Base-by-base conservation (phyloP, 352 stramenopile genomes). In the Globisporangium parvum region DNA sequence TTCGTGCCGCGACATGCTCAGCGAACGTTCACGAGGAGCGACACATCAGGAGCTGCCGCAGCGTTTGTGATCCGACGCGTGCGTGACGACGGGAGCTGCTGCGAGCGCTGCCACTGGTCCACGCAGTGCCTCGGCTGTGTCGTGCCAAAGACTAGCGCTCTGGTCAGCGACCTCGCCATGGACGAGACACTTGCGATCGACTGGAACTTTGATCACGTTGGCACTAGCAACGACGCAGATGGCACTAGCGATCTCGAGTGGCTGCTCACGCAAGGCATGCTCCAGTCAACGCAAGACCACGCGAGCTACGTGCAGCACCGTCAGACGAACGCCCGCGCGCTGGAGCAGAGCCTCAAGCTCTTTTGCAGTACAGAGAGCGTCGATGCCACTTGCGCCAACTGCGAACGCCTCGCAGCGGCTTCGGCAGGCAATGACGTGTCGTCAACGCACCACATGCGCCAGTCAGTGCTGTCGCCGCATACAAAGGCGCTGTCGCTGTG, bases 101-200 rank as follows among this genome's bases (percentile, higher is more conserved):
- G 82, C 44, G 59, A 47, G 3, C 51, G 48, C 14, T 91, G 82
- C 41, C 68, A 87, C 39, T 89, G 82, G 82, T 70, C 58, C 3
- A 50, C 65, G 10, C 55, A 66, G 17, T 91, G 82, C 24, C 44
- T 48, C 11, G 80, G 82, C 10, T 91, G 82, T 51, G 46, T 67
- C 17, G 69, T 92, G 14, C 60, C 65, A 10, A 53, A 59, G 4
- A 46, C 59, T 3, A 60, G 62, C 6, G 63, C 62, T 11, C 60
- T 73, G 11, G 37, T 84, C 2, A 59, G 71, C 11, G 64, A 78
- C 21, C 46, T 80, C 26, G 51, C 62, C 10, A 79, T 75, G 62
- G 73, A 75, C 26, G 69, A 87, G 26, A 88, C 71, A 10, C 70
- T 90, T 48, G 77, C 79, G 3, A 77, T 92, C 31, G 79, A 92